Base-by-base conservation (phyloP, 805 yeast species). In the Peterozyma toletana region DNA sequence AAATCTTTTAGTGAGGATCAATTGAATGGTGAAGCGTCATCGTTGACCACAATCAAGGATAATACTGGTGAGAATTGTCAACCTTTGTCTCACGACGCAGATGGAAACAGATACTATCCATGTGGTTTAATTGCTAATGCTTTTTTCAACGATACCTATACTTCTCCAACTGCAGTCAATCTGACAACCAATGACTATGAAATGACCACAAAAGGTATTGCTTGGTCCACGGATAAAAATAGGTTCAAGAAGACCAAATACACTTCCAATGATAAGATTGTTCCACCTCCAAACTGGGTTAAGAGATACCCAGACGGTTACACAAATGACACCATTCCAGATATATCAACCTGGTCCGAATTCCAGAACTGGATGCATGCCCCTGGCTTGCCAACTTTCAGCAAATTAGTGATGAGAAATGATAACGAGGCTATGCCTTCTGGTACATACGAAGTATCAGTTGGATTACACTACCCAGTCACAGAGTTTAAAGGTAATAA, bases 281-380 rank as follows among this genome's bases (percentile, higher is more conserved):
- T 95, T 9, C 95, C 95, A 9, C 27, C 27, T 21, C 95, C 93
- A 52, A 85, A 85, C 60, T 86, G 95, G 95, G 60, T 64, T 38
- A 80, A 80, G 56, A 66, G 52, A 63, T 86, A 57, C 52, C 95
- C 95, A 1, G 56, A 84, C 46, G 95, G 95, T 1, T 86, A 86
- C 58, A 83, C 80, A 5, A 75, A 73, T 21, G 71, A 73, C 0
- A 85, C 84, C 56, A 41, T 86, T 40, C 93, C 93, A 4, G 86
- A 85, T 56, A 58, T 86, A 31, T 67, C 80, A 2, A 61, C 67
- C 9, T 80, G 87, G 87, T 77, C 73, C 46, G 81, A 79, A 48
- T 73, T 86, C 48, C 91, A 85, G 54, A 86, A 85, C 52, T 86
- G 95, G 95, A 85, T 86, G 91, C 73, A 87, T 48, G 80, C 91